Evolutionary conservation across 2,329 filamentous ascomycete species (phyloP), one percentile per base, ranked within the genome.

Genomic region (Sarocladium kiliense): DNA sequence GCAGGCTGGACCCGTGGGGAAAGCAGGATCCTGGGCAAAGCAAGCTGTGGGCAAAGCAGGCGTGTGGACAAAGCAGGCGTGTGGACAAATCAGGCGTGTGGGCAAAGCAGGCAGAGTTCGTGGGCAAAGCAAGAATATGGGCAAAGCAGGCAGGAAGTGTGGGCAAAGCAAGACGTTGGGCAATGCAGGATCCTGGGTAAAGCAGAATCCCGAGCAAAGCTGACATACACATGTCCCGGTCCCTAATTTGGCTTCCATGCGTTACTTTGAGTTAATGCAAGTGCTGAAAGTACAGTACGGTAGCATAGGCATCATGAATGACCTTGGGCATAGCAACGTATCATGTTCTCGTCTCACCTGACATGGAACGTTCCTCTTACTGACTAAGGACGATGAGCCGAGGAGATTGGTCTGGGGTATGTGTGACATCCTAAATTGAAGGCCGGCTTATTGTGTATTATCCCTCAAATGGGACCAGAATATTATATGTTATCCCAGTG

Each of bases 191-290:
- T 39, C 36, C 36, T 39, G 36, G 16, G 36, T 39, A 39, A 39
- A 39, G 36, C 36, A 44, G 39, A 44, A 44, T 44, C 39, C 39
- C 39, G 39, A 18, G 18, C 39, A 44, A 44, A 21, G n/a, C 39
- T 44, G 19, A 44, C 39, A 44, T 44, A 44, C 19, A 44, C 19
- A 44, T 44, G 39, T 44, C 39, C 39, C n/a, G 39, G 39, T 44
- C n/a, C 39, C 19, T 44, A 44, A 44, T 44, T 44, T 44, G 19
- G n/a, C 39, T 44, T 44, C 39, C 39, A 44, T 44, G 39, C 19
- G 39, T 44, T 44, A 44, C 39, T 39, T 39, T n/a, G n/a, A n/a
- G n/a, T n/a, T n/a, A n/a, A n/a, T n/a, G n/a, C n/a, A n/a, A n/a
- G n/a, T n/a, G n/a, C n/a, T n/a, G n/a, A n/a, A n/a, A n/a, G n/a